Evolutionary conservation across 768 basidiomycete genomes (phyloP), one percentile per base, ranked within the genome.

Genomic region (Lactarius vividus): DNA sequence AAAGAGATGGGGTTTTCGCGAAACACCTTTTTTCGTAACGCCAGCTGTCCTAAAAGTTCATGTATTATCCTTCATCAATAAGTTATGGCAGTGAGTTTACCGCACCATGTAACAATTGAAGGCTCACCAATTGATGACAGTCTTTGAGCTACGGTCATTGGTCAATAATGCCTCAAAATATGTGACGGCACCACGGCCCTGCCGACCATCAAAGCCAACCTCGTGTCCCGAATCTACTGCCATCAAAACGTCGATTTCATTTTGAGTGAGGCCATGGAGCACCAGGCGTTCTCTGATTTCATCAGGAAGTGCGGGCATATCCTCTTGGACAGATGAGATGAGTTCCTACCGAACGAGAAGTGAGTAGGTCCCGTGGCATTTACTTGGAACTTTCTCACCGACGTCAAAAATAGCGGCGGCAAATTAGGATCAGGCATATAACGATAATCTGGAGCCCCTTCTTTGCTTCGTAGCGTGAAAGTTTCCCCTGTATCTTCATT

Each of bases 401-500:
- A 74, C 63, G 82, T 81, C 8, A 91, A 72, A 37, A 85, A 72
- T 6, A 98, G 77, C 0, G 87, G 84, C 0, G 94, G 94, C 1
- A 98, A 77, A 74, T 98, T 98, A 0, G 94, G 88, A 74, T 99
- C 97, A 0, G 97, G 97, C 93, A 99, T 96, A 78, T 98, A 98
- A 20, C 92, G 85, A 75, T 98, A 99, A 75, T 99, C 97, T 1
- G 92, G 94, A 0, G 94, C 89, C 70, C 95, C 91, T 71, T 97
- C 97, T 76, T 99, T 98, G 55, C 85, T 87, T 49, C 97, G 83
- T 49, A 98, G 77, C 37, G 80, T 83, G 76, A 86, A 95, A 0
- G 97, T 98, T 73, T 90, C 84, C 37, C 88, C 88, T 3, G 82
- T 85, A 64, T 87, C 78, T 72, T 95, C 92, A 74, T 98, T 86